Evolutionary conservation across 1,139 yeast genomes (phyloP).

Genomic region (Eremothecium sinecaudum): DNA sequence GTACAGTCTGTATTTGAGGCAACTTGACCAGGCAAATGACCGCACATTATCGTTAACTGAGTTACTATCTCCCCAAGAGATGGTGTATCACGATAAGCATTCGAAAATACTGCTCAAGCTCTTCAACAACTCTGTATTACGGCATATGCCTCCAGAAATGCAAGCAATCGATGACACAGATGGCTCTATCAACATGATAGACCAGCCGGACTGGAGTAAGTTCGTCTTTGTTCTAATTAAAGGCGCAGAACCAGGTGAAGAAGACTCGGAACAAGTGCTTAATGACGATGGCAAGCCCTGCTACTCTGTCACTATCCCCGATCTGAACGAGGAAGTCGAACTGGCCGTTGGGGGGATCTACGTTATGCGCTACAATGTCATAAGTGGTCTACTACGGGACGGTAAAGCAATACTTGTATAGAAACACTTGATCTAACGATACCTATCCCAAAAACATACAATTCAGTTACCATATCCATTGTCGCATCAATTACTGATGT

Average conservation of each 20-base stretch:
- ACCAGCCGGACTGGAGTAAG: constrained; percentile 60
- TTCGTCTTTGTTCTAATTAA: constrained; percentile 66
- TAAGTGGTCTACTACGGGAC: constrained; percentile 22
- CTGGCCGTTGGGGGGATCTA: constrained; percentile 61
- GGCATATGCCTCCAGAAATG: constrained; percentile 55
- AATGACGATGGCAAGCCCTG: constrained; percentile 22
- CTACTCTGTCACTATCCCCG: constrained; percentile 27
- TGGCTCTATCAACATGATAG: constrained; percentile 73
- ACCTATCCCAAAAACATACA: neutral
- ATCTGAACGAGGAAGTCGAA: constrained; percentile 48
- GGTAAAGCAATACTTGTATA: constrained; percentile 25
- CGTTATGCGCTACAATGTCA: constrained; percentile 55
- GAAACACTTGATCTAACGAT: neutral
- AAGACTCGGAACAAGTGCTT: constrained; percentile 25
- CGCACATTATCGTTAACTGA: constrained; percentile 14
- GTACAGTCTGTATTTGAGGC: constrained; percentile 47
- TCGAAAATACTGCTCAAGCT: constrained; percentile 53
- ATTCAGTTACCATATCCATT: no score
- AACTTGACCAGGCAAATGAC: constrained; percentile 17
- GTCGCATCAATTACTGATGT: no score
- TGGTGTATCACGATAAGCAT: constrained; percentile 55
- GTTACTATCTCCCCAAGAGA: constrained; percentile 50
- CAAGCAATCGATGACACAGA: constrained; percentile 68
- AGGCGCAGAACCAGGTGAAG: constrained; percentile 29
- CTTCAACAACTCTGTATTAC: constrained; percentile 59